Conservation (phyloP, 208 protist genomes). For the Leishmania guyanensis region DNA sequence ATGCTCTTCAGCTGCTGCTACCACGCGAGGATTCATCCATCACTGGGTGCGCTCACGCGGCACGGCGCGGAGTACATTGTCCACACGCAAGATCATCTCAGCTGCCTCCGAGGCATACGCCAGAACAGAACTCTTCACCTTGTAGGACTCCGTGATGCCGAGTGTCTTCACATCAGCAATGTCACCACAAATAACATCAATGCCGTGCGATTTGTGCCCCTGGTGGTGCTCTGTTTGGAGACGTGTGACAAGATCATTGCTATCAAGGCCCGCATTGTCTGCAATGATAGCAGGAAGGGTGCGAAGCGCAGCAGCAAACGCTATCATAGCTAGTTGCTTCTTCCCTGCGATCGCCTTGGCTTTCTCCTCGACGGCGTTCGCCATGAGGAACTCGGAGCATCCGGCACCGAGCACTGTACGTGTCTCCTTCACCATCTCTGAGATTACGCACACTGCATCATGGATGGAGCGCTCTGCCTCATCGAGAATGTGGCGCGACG, state of each 20-base stretch:
- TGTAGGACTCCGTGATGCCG: conserved; percentile 98
- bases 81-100: conserved; percentile 99
- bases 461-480: conserved; percentile 99
- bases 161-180: conserved; percentile 95
- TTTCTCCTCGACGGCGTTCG: conserved; percentile 96
- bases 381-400: conserved; percentile 99
- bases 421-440: conserved; percentile 96
- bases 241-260: conserved; percentile 96
- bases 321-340: conserved; percentile 92
- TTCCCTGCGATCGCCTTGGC: conserved; percentile 88
- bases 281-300: conserved; percentile 97
- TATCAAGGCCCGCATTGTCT: conserved; percentile 98
- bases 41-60: conserved; percentile 89
- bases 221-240: conserved; percentile 87
- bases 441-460: conserved; percentile 99
- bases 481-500: conserved; percentile 98
- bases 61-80: conserved; percentile 97
- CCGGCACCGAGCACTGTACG: conserved; percentile 97
- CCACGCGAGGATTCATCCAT: background rate
- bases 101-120: conserved; percentile 98
- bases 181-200: conserved; percentile 96
- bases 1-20: background rate
- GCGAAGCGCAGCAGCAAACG: conserved; percentile 97
- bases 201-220: conserved; percentile 72
- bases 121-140: conserved; percentile 98